Evolutionary conservation across 148 eudicot genomes (phyloP), one percentile per base, ranked within the genome.

Genomic region (Rhododendron kiyosumense): DNA sequence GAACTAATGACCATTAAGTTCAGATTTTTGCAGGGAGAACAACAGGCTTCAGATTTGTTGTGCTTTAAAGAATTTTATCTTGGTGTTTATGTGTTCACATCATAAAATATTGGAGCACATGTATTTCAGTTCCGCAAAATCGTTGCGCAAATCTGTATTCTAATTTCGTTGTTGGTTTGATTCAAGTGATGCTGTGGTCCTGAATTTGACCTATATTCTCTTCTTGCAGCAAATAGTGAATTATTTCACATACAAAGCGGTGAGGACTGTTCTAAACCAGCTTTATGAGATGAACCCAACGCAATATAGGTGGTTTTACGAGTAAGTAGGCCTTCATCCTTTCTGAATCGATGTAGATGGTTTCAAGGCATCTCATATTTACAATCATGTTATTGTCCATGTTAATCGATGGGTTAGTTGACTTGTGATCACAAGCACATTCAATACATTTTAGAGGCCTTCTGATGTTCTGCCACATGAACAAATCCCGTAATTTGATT

Each of bases 241-340:
- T 78, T 95, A 93, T 59, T 97, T 97, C 90, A 97, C 99, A 3
- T 94, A 93, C 90, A 97, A 97, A 89, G 98, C 99, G 38, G 96
- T 94, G 89, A 94, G 98, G 93, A 95, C 96, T 84, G 96, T 97
- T 81, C 84, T 97, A 83, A 91, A 87, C 88, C 98, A 97, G 94
- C 98, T 97, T 30, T 94, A 97, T 86, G 99, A 97, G 92, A 94
- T 94, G 99, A 94, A 97, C 85, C 98, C 98, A 4, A 82, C 96
- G 24, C 78, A 91, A 74, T 95, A 97, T 86, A 91, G 92, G 30
- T 97, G 98, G 99, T 89, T 97, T n/a, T 94, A 95, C 87, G 92
- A 95, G 99, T 97, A 90, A 92, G 95, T 90, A 5, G 52, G 71
- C 84, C 51, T 22, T 63, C 84, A 45, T 67, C 77, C 85, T 84